Percentiles rank a stretch among this genome's conserved stretches.
These are phyloP conservation scores for Naumovozyma castellii DNA, from an alignment of 805 yeast genomes.

Conservation along the genomic window DNA sequence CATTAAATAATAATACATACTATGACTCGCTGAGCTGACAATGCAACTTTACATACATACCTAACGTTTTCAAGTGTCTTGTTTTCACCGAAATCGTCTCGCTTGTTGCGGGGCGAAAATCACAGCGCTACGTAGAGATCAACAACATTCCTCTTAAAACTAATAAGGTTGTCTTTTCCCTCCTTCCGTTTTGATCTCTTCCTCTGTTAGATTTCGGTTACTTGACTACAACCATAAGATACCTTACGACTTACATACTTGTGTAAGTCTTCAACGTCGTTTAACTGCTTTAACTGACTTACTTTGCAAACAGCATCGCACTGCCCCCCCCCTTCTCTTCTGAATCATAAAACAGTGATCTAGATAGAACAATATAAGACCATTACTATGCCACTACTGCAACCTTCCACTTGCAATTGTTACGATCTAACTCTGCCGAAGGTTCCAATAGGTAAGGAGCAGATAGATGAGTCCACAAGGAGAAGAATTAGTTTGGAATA, in stretches of 20 bases:
- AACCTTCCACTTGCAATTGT: constrained; percentile 56
- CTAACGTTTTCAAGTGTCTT: too few relatives aligned
- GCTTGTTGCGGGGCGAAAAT: background rate
- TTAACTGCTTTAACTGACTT: too few relatives aligned
- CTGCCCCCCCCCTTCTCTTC: background rate
- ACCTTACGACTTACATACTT: too few relatives aligned
- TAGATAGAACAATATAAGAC: background rate
- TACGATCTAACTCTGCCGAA: constrained; percentile 46
- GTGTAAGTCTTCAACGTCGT: too few relatives aligned
- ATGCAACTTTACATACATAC: too few relatives aligned
- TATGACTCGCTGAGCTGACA: too few relatives aligned
- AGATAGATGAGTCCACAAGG: constrained; percentile 31
- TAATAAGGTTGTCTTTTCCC: background rate
- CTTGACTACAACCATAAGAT: too few relatives aligned
- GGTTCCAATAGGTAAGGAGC: constrained; percentile 32
- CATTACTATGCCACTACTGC: constrained; percentile 45
- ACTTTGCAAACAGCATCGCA: too few relatives aligned
- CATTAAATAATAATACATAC: too few relatives aligned
- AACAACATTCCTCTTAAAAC: background rate
- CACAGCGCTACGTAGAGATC: background rate
- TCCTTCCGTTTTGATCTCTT: too few relatives aligned
- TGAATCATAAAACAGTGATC: background rate
- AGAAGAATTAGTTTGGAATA: constrained; percentile 46
- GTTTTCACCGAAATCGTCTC: too few relatives aligned
- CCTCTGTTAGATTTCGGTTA: too few relatives aligned